Conservation (phyloP, 2,329 filamentous ascomycete species). For the Macroventuria anomochaeta region DNA sequence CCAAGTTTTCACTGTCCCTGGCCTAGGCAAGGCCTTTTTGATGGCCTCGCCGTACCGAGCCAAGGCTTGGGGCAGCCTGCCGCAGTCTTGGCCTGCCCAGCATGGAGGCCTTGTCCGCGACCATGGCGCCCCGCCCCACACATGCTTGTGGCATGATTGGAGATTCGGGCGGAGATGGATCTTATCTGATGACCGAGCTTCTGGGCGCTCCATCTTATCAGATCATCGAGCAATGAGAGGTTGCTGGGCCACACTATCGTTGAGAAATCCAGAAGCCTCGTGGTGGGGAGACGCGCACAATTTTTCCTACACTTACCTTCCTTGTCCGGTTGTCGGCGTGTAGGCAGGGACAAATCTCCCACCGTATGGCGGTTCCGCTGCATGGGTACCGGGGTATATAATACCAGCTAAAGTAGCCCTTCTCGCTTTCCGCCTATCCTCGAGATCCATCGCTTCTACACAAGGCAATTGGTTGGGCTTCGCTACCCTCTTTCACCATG, state of each 20-base stretch:
- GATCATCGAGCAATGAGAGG: constrained; percentile 33
- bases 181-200: constrained; percentile 37
- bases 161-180: constrained; percentile 18
- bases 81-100: constrained; percentile 15
- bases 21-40: constrained; percentile 7
- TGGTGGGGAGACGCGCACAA: constrained; percentile 28
- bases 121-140: constrained; percentile 10
- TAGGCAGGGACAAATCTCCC: constrained; percentile 15
- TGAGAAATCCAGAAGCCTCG: constrained; percentile 31
- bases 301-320: constrained; percentile 28
- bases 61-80: constrained; percentile 19
- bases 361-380: constrained; percentile 1
- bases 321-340: constrained; percentile 34
- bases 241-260: constrained; percentile 19
- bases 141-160: constrained; percentile 8
- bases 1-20: constrained; percentile 15
- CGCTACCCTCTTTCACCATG: constrained; percentile 18
- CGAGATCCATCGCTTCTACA: constrained; percentile 21
- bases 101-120: constrained; percentile 11
- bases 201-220: constrained; percentile 35
- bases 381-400: constrained; percentile 28
- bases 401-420: constrained; percentile 15
- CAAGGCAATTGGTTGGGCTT: constrained; percentile 14
- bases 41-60: constrained; percentile 1
- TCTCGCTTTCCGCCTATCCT: constrained; percentile 8